Conservation (phyloP, 2,329 filamentous ascomycete species). For the Trichoderma koningiopsis region DNA sequence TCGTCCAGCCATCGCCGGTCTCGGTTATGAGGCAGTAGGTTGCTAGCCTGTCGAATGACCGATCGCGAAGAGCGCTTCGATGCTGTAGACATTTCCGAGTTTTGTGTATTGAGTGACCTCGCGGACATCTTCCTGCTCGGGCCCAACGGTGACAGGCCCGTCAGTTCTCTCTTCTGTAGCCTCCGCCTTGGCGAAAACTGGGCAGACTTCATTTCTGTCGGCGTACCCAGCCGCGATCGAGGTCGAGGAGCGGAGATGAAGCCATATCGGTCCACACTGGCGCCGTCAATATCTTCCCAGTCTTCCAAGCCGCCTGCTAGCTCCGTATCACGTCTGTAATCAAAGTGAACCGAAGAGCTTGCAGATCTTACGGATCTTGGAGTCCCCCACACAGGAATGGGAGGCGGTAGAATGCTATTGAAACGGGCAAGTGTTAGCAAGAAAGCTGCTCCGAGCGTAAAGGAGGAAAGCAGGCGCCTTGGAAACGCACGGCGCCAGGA, state of each 20-base stretch:
- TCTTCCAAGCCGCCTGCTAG: constrained; percentile 64
- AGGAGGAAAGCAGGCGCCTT: background rate
- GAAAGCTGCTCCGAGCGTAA: constrained; percentile 34
- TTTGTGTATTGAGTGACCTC: constrained; percentile 60
- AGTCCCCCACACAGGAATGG: constrained; percentile 40
- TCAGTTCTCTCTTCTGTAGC: constrained; percentile 42
- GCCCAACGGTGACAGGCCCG: constrained; percentile 43
- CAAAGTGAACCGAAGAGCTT: constrained; percentile 49
- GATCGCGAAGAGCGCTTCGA: constrained; percentile 58
- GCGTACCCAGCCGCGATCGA: constrained; percentile 46
- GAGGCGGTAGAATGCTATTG: constrained; percentile 35
- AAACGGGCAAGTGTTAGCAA: constrained; percentile 18
- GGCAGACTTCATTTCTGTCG: constrained; percentile 46
- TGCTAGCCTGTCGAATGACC: constrained; percentile 59
- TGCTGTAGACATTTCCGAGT: constrained; percentile 53
- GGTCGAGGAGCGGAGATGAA: constrained; percentile 60
- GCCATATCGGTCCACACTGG: constrained; percentile 67
- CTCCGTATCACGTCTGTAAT: constrained; percentile 47
- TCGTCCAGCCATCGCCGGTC: constrained; percentile 64
- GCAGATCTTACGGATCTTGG: constrained; percentile 46
- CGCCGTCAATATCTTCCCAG: constrained; percentile 65
- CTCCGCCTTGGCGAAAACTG: constrained; percentile 50
- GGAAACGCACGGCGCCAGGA: constrained; percentile 26
- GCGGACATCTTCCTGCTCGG: constrained; percentile 60
- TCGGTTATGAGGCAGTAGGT: constrained; percentile 62